Evolutionary conservation across 2,329 filamentous ascomycete genomes (phyloP), one percentile per base, ranked within the genome.

Genomic region (Chrysosporium queenslandicum): DNA sequence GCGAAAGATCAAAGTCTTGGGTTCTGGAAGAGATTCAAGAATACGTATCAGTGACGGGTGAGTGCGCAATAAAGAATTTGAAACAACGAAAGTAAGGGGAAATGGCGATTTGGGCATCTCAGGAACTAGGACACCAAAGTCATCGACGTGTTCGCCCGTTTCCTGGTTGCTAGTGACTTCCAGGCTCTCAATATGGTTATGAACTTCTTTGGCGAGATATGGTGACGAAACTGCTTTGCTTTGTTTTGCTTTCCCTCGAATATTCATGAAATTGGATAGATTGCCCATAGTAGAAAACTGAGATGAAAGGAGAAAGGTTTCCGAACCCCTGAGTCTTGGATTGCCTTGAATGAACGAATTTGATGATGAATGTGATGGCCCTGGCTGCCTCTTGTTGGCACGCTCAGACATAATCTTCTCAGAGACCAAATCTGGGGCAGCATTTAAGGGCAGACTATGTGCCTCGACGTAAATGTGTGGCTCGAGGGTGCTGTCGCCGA

Each of bases 241-340:
- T 37, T 27, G 27, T 12, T 65, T 68, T 2, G 54, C 53, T 23
- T 42, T 58, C 21, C 74, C 71, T 50, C 73, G 71, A 6, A 74
- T 63, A 46, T 73, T 66, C 68, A 80, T 75, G 57, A 78, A 81
- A 25, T 70, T 73, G 4, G 72, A 66, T 27, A 80, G 59, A 2
- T 74, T 72, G 7, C 64, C 65, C 1, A 48, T 9, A 59, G 65
- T 23, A 68, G 69, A 56, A 71, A 72, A 58, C 74, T 72, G 30
- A 46, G 20, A 56, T 37, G 29, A 29, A n/a, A 55, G 49, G 27
- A 43, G 29, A 27, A 23, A 29, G 14, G 3, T 20, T 30, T 16
- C 14, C 32, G 36, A 16, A 6, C 16, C 11, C 2, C 18, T 3
- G 3, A 12, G 23, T 5, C 9, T 11, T 41, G 14, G 2, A 20